phyloP scores from a whole-genome alignment of 169 alveolate genomes.

The Besnoitia besnoiti region DNA sequence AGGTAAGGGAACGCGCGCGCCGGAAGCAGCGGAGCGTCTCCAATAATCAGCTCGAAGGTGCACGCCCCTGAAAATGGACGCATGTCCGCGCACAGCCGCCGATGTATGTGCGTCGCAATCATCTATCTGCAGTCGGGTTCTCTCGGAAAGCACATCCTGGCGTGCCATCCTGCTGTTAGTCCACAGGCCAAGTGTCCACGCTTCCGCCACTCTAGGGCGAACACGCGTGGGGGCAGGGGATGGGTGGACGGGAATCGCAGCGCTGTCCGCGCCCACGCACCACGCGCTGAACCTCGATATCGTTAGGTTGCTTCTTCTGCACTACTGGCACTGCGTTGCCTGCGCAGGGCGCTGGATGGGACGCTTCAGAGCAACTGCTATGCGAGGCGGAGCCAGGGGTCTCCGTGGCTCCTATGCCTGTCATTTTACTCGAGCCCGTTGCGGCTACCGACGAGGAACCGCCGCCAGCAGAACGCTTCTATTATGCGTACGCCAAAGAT shows the following conservation, averaged over 20 bases:
- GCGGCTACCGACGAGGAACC: neutral
- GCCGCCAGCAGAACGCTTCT: neutral
- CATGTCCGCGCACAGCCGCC: too few species aligned
- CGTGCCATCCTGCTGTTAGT: neutral
- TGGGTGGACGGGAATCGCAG: too few species aligned
- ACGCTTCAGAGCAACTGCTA: neutral
- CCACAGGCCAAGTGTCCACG: neutral
- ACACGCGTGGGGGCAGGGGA: too few species aligned
- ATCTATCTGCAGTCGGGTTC: too few species aligned
- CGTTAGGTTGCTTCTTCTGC: too few species aligned
- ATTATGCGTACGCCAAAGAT: neutral
- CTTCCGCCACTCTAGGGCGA: too few species aligned
- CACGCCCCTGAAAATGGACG: too few species aligned
- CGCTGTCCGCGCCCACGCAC: too few species aligned
- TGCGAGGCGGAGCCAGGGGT: slow-evolving; percentile 7
- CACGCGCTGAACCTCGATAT: too few species aligned
- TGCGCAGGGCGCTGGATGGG: slow-evolving; percentile 40
- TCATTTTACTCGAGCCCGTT: neutral
- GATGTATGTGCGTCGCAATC: neutral
- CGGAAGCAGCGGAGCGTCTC: too few species aligned
- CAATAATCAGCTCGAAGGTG: too few species aligned
- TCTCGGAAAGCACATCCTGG: neutral
- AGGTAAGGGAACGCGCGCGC: neutral
- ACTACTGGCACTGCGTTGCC: too few species aligned
- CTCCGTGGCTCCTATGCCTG: neutral